A percentile compares a stretch with the other conserved stretches of the same genome.
Conservation (phyloP, 441 rosid species). For the Breynia disticha region DNA sequence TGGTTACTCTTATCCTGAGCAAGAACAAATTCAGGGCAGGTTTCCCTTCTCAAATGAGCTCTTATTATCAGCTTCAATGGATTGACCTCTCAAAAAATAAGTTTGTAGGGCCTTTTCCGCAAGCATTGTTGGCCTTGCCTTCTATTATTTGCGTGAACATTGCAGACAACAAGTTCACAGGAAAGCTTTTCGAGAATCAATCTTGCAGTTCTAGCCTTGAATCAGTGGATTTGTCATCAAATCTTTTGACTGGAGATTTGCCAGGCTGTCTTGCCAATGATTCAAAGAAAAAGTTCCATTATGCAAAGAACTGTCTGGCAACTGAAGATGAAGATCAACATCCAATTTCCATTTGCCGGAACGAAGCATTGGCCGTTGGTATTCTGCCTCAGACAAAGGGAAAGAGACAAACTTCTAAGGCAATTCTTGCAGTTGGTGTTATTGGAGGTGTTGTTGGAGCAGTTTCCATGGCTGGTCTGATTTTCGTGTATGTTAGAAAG, state of each 20-base stretch:
- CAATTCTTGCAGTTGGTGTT: constrained; percentile 39
- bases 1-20: constrained; percentile 60
- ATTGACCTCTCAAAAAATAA: constrained; percentile 72
- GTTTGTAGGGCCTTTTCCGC: constrained; percentile 73
- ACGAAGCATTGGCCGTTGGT: constrained; percentile 92
- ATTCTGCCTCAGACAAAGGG: constrained; percentile 43
- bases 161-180: constrained; percentile 77
- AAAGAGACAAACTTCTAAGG: constrained; percentile 22
- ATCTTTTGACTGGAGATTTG: constrained; percentile 69
- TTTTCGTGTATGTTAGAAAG: constrained; percentile 40
- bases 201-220: constrained; percentile 58
- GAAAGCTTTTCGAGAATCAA: constrained; percentile 59
- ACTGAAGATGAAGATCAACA: constrained; percentile 41
- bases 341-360: constrained; percentile 59
- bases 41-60: constrained; percentile 43
- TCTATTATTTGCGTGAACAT: constrained; percentile 51
- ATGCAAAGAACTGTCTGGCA: constrained; percentile 58
- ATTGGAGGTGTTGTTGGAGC: constrained; percentile 54
- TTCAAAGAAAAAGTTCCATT: constrained; percentile 37
- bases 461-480: constrained; percentile 31
- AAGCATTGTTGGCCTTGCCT: constrained; percentile 55
- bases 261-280: constrained; percentile 54
- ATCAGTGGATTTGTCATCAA: constrained; percentile 68
- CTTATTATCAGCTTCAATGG: constrained; percentile 62
- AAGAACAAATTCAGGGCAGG: constrained; percentile 80